Percentiles rank a stretch among this genome's conserved stretches.
These are phyloP conservation scores for Astragalus glycyphyllos DNA, from an alignment of 306 rosid genomes.

Conservation along the genomic window DNA sequence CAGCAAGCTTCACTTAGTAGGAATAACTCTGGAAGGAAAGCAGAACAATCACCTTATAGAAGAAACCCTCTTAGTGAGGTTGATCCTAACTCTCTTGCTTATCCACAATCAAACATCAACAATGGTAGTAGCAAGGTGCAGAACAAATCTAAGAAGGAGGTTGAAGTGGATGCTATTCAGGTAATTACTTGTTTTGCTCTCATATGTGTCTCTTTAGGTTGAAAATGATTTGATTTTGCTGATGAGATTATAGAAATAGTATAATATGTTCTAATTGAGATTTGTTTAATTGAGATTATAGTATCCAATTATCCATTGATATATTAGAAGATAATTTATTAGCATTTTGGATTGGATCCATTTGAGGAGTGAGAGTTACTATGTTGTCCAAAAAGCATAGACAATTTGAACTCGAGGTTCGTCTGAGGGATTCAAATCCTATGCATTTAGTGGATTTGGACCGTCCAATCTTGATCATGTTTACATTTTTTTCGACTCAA, in stretches of 20 bases:
- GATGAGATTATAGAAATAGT: neutral
- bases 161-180: slow-evolving; percentile 60
- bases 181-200: slow-evolving; percentile 40
- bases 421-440: too few species aligned
- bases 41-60: slow-evolving; percentile 87
- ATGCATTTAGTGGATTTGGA: too few species aligned
- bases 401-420: too few species aligned
- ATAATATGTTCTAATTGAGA: neutral
- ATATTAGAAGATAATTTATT: too few species aligned
- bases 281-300: neutral
- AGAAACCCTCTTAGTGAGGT: slow-evolving; percentile 87
- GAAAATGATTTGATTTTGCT: neutral
- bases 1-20: slow-evolving; percentile 81
- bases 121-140: slow-evolving; percentile 51
- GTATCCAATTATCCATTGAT: too few species aligned
- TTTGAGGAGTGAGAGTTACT: too few species aligned
- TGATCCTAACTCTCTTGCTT: slow-evolving; percentile 70
- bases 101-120: slow-evolving; percentile 58
- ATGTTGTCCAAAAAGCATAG: too few species aligned
- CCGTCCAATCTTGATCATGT: too few species aligned
- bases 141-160: slow-evolving; percentile 57
- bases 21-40: slow-evolving; percentile 79
- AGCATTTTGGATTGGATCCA: too few species aligned
- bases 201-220: neutral
- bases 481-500: too few species aligned